Evolutionary conservation across 1,284 basidiomycete species (phyloP).

Genomic region (Albatrellus sp.): DNA sequence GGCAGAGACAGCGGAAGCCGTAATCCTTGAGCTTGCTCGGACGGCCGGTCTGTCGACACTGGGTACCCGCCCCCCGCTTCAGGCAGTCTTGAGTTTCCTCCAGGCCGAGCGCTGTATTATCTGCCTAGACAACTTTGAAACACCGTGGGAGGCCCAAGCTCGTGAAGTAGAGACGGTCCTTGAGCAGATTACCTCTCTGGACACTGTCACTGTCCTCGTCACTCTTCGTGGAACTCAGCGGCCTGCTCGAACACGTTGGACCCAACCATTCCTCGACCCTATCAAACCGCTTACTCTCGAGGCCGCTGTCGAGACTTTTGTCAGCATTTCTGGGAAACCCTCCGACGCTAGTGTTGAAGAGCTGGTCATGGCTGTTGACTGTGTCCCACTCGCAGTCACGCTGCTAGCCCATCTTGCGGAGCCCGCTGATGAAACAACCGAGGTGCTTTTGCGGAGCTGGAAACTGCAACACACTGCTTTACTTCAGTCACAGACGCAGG

Average conservation of each 20-base stretch:
- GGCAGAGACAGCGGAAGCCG: too few relatives aligned
- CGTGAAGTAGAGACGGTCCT: conserved; percentile 4
- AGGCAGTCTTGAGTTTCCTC: too few relatives aligned
- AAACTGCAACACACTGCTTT: neutral
- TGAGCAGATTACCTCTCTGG: conserved; percentile 1
- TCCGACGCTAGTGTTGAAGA: neutral
- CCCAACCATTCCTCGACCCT: neutral
- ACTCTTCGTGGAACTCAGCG: conserved; percentile 5
- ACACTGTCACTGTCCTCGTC: neutral
- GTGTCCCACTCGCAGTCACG: conserved; percentile 7
- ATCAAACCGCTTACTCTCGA: neutral
- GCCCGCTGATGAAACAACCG: neutral
- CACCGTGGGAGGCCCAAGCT: conserved; percentile 16
- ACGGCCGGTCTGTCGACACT: too few relatives aligned
- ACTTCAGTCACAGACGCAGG: neutral
- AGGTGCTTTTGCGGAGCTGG: neutral
- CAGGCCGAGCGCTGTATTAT: conserved; percentile 10
- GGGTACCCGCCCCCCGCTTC: too few relatives aligned
- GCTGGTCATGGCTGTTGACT: conserved; percentile 3
- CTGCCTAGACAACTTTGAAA: conserved; percentile 24
- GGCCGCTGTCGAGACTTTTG: conserved; percentile 2
- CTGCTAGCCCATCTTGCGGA: conserved; percentile 8
- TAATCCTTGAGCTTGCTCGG: too few relatives aligned
- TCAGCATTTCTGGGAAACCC: neutral
- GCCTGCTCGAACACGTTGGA: conserved; percentile 4